These are phyloP conservation scores for Phialophora expanda DNA, from an alignment of 2,329 filamentous ascomycete genomes.

Conservation along the genomic window DNA sequence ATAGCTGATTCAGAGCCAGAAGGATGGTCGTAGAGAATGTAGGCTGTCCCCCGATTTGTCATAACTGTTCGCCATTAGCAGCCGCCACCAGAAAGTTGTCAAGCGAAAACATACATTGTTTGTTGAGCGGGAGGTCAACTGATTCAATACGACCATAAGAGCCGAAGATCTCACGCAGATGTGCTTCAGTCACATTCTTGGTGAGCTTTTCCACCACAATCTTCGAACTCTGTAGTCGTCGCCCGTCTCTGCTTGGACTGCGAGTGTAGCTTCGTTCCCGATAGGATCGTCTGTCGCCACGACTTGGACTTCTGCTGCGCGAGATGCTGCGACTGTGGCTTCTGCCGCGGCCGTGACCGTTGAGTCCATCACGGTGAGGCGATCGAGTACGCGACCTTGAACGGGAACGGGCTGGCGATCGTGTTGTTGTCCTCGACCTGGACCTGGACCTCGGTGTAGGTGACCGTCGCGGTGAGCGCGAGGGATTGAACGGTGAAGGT, in stretches of 20 bases:
- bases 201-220: constrained; percentile 96
- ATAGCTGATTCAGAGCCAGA: constrained; percentile 85
- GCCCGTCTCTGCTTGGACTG: constrained; percentile 43
- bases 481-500: constrained; percentile 36
- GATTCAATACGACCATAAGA: constrained; percentile 84
- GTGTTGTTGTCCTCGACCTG: constrained; percentile 13
- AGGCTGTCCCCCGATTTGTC: constrained; percentile 90
- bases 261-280: constrained; percentile 48
- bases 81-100: background rate
- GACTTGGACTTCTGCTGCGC: constrained; percentile 49
- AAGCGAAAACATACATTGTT: constrained; percentile 67
- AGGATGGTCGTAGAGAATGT: constrained; percentile 80
- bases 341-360: constrained; percentile 38
- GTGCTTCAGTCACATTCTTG: constrained; percentile 88
- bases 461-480: constrained; percentile 43
- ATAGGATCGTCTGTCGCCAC: constrained; percentile 46
- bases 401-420: constrained; percentile 41
- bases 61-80: constrained; percentile 62
- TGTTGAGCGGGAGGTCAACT: constrained; percentile 87
- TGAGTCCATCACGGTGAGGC: constrained; percentile 37
- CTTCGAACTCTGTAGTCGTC: constrained; percentile 56
- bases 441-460: constrained; percentile 40
- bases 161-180: constrained; percentile 90
- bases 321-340: constrained; percentile 39
- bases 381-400: constrained; percentile 42